Conservation (phyloP, 169 alveolate genomes). For the Cryptosporidium bovis region DNA sequence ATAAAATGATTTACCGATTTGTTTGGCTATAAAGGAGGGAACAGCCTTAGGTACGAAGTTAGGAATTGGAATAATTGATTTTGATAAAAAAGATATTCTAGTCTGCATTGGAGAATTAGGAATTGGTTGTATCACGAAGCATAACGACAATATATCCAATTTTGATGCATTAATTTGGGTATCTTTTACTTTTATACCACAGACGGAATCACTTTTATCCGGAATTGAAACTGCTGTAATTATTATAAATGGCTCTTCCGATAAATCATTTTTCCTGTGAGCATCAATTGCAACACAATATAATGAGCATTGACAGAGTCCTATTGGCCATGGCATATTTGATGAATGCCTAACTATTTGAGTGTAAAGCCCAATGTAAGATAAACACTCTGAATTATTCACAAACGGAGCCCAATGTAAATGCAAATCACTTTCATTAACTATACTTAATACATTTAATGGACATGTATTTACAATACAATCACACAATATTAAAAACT, state of each 20-base stretch:
- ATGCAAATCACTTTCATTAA: slow-evolving; percentile 65
- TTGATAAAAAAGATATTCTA: slow-evolving; percentile 63
- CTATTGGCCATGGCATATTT: slow-evolving; percentile 73
- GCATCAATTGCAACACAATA: slow-evolving; percentile 71
- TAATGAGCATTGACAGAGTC: slow-evolving; percentile 65
- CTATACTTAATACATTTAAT: slow-evolving; percentile 54
- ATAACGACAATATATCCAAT: slow-evolving; percentile 59
- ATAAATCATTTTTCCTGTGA: slow-evolving; percentile 9
- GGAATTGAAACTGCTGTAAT: slow-evolving; percentile 71
- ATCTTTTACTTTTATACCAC: slow-evolving; percentile 68
- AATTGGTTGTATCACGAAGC: slow-evolving; percentile 61
- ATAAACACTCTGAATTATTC: slow-evolving; percentile 65
- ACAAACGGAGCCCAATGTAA: slow-evolving; percentile 73
- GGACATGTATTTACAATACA: slow-evolving; percentile 51
- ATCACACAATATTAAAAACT: slow-evolving; percentile 46
- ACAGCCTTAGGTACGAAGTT: slow-evolving; percentile 62
- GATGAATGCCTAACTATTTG: slow-evolving; percentile 68
- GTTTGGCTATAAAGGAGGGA: slow-evolving; percentile 69
- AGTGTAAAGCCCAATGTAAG: slow-evolving; percentile 59
- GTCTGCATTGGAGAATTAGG: slow-evolving; percentile 35
- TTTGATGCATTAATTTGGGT: slow-evolving; percentile 46
- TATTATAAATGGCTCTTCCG: slow-evolving; percentile 37
- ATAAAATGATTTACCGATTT: slow-evolving; percentile 48
- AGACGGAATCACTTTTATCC: slow-evolving; percentile 61
- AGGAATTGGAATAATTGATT: slow-evolving; percentile 61